Evolutionary conservation across 1,284 basidiomycete species (phyloP).

Genomic region (Cryptococcus floricola): DNA sequence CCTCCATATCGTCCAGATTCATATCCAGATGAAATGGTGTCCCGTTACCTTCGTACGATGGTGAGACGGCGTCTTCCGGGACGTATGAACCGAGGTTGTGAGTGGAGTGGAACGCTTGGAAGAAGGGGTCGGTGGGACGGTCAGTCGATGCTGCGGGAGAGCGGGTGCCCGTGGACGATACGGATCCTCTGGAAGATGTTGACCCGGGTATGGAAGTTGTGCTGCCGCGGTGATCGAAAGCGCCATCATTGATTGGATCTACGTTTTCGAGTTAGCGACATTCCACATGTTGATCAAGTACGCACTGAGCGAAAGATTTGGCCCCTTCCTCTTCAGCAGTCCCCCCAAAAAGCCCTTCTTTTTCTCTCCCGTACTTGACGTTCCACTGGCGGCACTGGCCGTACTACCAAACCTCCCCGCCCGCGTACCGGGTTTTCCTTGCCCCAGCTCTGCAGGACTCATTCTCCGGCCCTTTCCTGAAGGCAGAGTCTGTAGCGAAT

Average conservation of each 20-base stretch:
- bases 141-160: slow-evolving; percentile 5
- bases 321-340: slow-evolving; percentile 31
- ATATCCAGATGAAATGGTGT: slow-evolving; percentile 62
- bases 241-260: slow-evolving; percentile 10
- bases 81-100: slow-evolving; percentile 1
- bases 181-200: slow-evolving; percentile 9
- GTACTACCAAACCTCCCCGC: slow-evolving; percentile 24
- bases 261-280: background rate
- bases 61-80: slow-evolving; percentile 29
- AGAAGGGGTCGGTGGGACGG: slow-evolving; percentile 5
- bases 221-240: slow-evolving; percentile 19
- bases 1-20: slow-evolving; percentile 75
- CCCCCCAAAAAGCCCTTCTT: slow-evolving; percentile 41
- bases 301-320: slow-evolving; percentile 19
- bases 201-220: slow-evolving; percentile 18
- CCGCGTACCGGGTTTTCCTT: slow-evolving; percentile 1
- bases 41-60: slow-evolving; percentile 31
- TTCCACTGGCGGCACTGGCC: slow-evolving; percentile 15
- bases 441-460: slow-evolving; percentile 5
- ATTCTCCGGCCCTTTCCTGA: slow-evolving; percentile 3
- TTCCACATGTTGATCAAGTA: background rate
- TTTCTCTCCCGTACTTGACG: slow-evolving; percentile 24
- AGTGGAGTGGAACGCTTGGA: slow-evolving; percentile 3
- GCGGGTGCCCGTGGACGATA: background rate
- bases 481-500: slow-evolving; percentile 26